Evolutionary conservation across 2,329 filamentous ascomycete genomes (phyloP).

Genomic region (Colletotrichum tanaceti): DNA sequence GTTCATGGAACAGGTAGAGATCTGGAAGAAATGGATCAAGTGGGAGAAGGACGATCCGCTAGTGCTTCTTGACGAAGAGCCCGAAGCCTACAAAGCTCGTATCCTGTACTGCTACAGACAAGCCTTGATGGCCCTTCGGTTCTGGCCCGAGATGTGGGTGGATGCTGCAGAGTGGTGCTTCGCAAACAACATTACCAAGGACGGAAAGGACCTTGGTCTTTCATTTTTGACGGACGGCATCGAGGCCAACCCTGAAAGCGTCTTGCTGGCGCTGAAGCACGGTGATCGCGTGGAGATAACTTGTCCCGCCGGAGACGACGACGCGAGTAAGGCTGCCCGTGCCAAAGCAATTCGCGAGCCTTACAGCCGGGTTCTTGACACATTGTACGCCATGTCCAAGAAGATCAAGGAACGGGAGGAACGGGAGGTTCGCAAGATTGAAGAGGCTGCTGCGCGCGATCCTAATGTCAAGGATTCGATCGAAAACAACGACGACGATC

Average conservation of each 20-base stretch:
- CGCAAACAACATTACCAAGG: constrained; percentile 74
- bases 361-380: constrained; percentile 84
- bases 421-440: constrained; percentile 66
- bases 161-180: constrained; percentile 95
- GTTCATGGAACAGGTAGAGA: constrained; percentile 82
- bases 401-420: constrained; percentile 75
- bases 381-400: constrained; percentile 87
- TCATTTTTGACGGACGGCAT: constrained; percentile 86
- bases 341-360: constrained; percentile 83
- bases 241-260: constrained; percentile 91
- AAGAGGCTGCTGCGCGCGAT: constrained; percentile 60
- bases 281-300: constrained; percentile 88
- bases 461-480: constrained; percentile 53
- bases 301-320: constrained; percentile 80
- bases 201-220: constrained; percentile 71
- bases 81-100: constrained; percentile 78
- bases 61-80: constrained; percentile 85
- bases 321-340: constrained; percentile 79
- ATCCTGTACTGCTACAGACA: constrained; percentile 94
- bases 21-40: constrained; percentile 93
- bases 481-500: constrained; percentile 62
- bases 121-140: constrained; percentile 90
- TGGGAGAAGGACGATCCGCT: constrained; percentile 97
- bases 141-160: constrained; percentile 96
- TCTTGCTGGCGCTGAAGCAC: constrained; percentile 87